A percentile compares a stretch with the other conserved stretches of the same genome.
These are phyloP conservation scores for Petunia hybrid DNA, from an alignment of 305 asterid genomes.

Conservation along the genomic window DNA sequence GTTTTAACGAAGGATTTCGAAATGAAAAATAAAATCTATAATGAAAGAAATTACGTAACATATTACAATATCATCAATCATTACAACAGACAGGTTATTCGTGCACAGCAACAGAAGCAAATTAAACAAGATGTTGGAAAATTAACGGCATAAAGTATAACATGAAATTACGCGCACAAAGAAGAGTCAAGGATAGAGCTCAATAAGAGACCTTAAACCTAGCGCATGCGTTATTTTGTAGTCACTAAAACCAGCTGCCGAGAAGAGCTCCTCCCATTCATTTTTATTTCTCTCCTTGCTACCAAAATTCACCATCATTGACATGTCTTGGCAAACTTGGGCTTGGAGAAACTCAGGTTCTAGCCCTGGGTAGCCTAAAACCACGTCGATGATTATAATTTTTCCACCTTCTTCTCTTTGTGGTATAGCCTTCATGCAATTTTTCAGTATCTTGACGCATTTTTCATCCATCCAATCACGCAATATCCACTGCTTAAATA, in stretches of 20 bases:
- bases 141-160: too few species aligned
- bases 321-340: neutral
- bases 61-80: too few species aligned
- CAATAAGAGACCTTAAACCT: constrained; percentile 26
- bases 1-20: too few species aligned
- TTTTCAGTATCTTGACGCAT: constrained; percentile 28
- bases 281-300: constrained; percentile 32
- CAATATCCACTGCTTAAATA: constrained; percentile 5
- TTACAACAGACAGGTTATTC: too few species aligned
- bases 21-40: too few species aligned
- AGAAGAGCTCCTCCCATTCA: constrained; percentile 29
- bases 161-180: too few species aligned
- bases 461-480: constrained; percentile 33
- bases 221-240: constrained; percentile 23
- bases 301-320: neutral
- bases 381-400: constrained; percentile 23
- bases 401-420: constrained; percentile 31
- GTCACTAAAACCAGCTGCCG: constrained; percentile 30
- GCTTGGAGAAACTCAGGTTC: neutral
- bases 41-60: too few species aligned
- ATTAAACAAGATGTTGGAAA: too few species aligned
- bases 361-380: neutral
- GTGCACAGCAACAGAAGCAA: too few species aligned
- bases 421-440: constrained; percentile 28
- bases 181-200: constrained; percentile 22